phyloP scores from a whole-genome alignment of 805 yeast species.

The Blastobotrys americana region DNA sequence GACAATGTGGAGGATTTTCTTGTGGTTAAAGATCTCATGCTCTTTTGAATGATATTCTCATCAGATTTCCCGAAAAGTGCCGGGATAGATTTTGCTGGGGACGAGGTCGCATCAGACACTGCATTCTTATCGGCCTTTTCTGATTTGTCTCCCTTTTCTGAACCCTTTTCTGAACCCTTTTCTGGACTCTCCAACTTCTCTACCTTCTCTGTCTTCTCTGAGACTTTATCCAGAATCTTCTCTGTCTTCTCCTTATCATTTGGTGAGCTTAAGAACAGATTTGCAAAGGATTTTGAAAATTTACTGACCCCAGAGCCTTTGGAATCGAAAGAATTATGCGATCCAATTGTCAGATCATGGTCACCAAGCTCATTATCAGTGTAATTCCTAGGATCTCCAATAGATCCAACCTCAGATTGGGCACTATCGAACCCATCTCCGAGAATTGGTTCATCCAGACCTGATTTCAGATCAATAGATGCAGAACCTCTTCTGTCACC shows the following conservation, averaged over 20 bases:
- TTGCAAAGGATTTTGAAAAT: background rate
- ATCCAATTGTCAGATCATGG: background rate
- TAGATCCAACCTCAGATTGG: background rate
- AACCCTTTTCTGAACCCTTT: no score
- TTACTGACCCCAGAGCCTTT: background rate
- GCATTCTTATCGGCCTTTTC: background rate
- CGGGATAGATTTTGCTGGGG: conserved; percentile 17
- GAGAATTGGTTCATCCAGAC: background rate
- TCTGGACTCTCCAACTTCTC: background rate
- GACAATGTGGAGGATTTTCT: conserved; percentile 13
- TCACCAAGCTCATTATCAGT: background rate
- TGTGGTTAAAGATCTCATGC: conserved; percentile 19
- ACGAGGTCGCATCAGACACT: background rate
- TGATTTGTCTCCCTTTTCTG: background rate
- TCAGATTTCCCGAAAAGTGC: conserved; percentile 19
- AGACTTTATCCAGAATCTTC: background rate
- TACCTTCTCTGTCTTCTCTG: background rate
- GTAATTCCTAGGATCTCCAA: background rate
- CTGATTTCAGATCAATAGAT: background rate
- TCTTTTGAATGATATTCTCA: conserved; percentile 20
- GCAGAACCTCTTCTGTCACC: background rate
- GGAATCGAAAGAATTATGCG: background rate
- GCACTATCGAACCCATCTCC: background rate
- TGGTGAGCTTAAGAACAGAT: background rate
- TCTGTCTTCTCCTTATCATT: background rate